These are phyloP conservation scores for Botrytis elliptica DNA, from an alignment of 2,329 filamentous ascomycete species.

Conservation along the genomic window DNA sequence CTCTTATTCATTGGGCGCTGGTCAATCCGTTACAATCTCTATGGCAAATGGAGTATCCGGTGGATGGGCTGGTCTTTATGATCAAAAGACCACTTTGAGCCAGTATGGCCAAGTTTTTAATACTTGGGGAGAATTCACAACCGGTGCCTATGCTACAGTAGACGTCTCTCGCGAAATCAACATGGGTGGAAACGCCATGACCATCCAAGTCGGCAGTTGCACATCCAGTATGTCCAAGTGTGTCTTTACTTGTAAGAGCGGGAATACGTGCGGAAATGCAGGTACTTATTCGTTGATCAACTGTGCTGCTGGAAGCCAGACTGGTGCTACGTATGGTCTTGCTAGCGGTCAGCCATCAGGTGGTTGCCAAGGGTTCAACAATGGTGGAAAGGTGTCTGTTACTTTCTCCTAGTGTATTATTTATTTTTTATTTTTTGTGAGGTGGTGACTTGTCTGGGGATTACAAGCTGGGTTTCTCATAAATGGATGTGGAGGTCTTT, in stretches of 20 bases:
- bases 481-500: not conserved
- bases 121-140: conserved; percentile 26
- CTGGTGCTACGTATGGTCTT: conserved; percentile 9
- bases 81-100: conserved; percentile 16
- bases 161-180: conserved; percentile 23
- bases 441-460: not conserved
- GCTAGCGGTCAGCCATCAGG: conserved; percentile 6
- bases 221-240: conserved; percentile 17
- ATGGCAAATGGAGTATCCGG: conserved; percentile 23
- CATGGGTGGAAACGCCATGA: conserved; percentile 22
- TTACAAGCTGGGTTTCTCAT: not conserved
- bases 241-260: conserved; percentile 14
- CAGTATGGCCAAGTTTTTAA: conserved; percentile 22
- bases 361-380: conserved; percentile 23
- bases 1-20: conserved; percentile 16
- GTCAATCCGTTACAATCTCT: conserved; percentile 17
- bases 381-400: conserved; percentile 12
- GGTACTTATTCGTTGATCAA: conserved; percentile 13
- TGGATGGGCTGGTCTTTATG: conserved; percentile 24
- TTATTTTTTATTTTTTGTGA: not conserved
- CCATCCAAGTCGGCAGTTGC: conserved; percentile 16
- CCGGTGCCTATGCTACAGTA: conserved; percentile 21
- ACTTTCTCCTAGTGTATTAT: conserved; percentile 4
- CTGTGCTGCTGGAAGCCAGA: conserved; percentile 18
- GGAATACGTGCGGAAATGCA: conserved; percentile 3